Conservation (phyloP, 148 eudicot species). For the Gaultheria prostrata region DNA sequence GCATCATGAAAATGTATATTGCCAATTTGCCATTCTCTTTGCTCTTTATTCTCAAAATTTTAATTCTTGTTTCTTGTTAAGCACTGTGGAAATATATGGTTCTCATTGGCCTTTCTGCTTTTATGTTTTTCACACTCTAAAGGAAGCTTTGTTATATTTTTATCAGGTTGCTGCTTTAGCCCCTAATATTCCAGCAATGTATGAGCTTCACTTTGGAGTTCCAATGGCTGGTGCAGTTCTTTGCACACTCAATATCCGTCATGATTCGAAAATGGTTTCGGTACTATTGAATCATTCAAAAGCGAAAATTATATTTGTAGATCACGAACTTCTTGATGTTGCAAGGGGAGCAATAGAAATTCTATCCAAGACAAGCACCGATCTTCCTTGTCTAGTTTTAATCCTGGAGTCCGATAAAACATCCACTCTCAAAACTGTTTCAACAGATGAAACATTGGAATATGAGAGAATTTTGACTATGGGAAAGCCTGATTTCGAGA, state of each 20-base stretch:
- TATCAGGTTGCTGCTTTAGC: conserved; percentile 62
- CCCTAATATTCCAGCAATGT: conserved; percentile 68
- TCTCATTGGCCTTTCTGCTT: not conserved
- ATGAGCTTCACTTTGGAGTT: conserved; percentile 72
- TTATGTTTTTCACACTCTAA: not conserved
- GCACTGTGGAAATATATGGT: not conserved
- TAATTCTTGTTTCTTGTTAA: not conserved
- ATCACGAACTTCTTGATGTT: conserved; percentile 38
- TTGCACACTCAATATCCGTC: conserved; percentile 65
- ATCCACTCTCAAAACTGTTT: conserved; percentile 2
- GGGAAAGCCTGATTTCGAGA: conserved; percentile 43
- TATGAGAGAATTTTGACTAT: conserved; percentile 46
- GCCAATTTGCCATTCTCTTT: not conserved
- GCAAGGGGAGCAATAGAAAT: conserved; percentile 50
- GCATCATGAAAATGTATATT: not conserved
- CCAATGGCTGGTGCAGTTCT: conserved; percentile 83
- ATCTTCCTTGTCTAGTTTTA: conserved; percentile 45
- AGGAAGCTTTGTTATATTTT: not conserved
- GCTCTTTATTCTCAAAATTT: not conserved
- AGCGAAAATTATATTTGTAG: conserved; percentile 59
- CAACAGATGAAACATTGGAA: conserved; percentile 23
- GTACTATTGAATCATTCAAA: conserved; percentile 53
- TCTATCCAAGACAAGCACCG: conserved; percentile 31
- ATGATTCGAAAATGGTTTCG: conserved; percentile 61
- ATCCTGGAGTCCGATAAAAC: conserved; percentile 36